Conservation (phyloP, 768 basidiomycete genomes). For the Termitomyces sp. region DNA sequence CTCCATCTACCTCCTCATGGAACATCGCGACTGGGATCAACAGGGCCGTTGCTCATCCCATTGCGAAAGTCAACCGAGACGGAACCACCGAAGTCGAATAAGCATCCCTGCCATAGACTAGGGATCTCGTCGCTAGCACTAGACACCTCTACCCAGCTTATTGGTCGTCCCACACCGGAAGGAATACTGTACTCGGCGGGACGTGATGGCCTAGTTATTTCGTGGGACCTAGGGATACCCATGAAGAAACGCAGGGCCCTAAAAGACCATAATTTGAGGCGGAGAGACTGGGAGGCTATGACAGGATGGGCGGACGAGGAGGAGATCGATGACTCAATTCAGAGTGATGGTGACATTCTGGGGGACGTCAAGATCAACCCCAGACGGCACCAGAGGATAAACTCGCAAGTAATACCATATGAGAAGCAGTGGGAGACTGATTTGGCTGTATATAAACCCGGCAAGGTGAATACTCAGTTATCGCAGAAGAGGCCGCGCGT, state of each 20-base stretch:
- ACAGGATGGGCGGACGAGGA: constrained; percentile 84
- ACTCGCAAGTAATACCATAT: constrained; percentile 41
- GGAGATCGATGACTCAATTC: constrained; percentile 48
- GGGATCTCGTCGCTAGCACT: constrained; percentile 85
- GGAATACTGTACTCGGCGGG: constrained; percentile 91
- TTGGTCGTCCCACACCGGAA: constrained; percentile 61
- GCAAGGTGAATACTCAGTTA: constrained; percentile 30
- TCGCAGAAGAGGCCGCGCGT: not conserved
- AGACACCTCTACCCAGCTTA: constrained; percentile 74
- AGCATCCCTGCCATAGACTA: constrained; percentile 79
- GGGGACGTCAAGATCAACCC: constrained; percentile 51
- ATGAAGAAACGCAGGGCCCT: constrained; percentile 44
- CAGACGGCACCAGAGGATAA: constrained; percentile 30
- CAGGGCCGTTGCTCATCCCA: constrained; percentile 60
- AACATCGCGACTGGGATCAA: constrained; percentile 57
- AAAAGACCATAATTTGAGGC: constrained; percentile 18
- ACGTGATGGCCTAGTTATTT: constrained; percentile 81
- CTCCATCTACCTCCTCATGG: constrained; percentile 70
- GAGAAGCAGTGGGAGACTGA: constrained; percentile 85
- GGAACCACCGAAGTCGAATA: constrained; percentile 19
- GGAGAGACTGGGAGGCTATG: constrained; percentile 62
- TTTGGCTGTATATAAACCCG: constrained; percentile 38
- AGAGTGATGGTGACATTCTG: constrained; percentile 72
- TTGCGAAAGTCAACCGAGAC: constrained; percentile 21
- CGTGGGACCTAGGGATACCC: constrained; percentile 77